Conservation (phyloP, 768 basidiomycete genomes). For the Mycena vulgaris region DNA sequence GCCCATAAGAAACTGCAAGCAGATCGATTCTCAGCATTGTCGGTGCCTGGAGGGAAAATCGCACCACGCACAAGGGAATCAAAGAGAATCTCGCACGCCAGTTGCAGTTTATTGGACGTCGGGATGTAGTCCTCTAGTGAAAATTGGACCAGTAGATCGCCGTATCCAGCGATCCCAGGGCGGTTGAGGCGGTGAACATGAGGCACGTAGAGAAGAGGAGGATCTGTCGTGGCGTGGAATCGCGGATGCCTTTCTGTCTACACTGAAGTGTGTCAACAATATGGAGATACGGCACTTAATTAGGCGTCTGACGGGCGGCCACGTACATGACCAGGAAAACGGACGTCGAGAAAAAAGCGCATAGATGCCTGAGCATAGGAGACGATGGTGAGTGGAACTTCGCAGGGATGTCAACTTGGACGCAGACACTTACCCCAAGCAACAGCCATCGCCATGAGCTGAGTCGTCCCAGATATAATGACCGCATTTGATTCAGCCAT, state of each 20-base stretch:
- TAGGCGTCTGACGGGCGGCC: background rate
- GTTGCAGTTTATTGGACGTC: background rate
- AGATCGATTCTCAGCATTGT: background rate
- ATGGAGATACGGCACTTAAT: no score
- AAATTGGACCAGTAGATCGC: conserved; percentile 18
- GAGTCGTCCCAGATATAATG: conserved; percentile 14
- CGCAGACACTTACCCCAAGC: conserved; percentile 18
- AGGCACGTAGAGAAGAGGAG: conserved; percentile 21
- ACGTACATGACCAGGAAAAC: conserved; percentile 19
- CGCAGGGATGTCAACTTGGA: no score
- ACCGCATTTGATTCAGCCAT: conserved; percentile 17
- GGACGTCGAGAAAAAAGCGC: conserved; percentile 7
- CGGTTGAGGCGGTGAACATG: conserved; percentile 17
- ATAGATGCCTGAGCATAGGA: background rate
- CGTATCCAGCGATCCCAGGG: conserved; percentile 4
- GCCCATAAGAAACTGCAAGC: conserved; percentile 8
- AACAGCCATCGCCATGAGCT: conserved; percentile 13
- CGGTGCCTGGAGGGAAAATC: background rate
- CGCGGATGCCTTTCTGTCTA: conserved; percentile 6
- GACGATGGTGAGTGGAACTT: no score
- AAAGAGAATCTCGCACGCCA: conserved; percentile 17
- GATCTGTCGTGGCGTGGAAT: conserved; percentile 5
- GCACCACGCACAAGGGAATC: conserved; percentile 5
- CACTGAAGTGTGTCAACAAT: background rate
- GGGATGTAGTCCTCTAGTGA: background rate